Conservation (phyloP, 768 basidiomycete genomes). For the Boletus edulis region DNA sequence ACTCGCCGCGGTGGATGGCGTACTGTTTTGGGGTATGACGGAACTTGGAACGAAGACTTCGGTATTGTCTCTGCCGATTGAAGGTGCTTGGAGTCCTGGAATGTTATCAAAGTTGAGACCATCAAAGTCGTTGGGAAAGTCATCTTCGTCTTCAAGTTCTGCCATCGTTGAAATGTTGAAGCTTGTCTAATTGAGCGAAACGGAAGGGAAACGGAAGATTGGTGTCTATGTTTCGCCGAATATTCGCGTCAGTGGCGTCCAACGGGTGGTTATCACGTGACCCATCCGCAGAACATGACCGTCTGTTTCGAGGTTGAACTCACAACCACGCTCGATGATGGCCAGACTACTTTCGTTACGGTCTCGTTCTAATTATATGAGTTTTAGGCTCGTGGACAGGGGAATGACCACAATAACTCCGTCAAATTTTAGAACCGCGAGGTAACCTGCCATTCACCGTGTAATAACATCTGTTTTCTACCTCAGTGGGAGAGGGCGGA, state of each 20-base stretch:
- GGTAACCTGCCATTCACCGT: background rate
- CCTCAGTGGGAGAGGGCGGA: background rate
- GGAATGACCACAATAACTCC: background rate
- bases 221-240: background rate
- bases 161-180: slow-evolving; percentile 19
- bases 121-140: slow-evolving; percentile 57
- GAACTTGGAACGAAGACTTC: background rate
- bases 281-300: too few species aligned
- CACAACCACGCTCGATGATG: too few species aligned
- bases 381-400: background rate
- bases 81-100: slow-evolving; percentile 29
- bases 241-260: background rate
- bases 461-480: background rate
- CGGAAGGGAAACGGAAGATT: background rate
- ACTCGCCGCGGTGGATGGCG: slow-evolving; percentile 7
- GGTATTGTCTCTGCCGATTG: background rate
- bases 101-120: slow-evolving; percentile 45
- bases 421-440: background rate
- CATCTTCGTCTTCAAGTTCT: slow-evolving; percentile 37
- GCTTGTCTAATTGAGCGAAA: background rate
- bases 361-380: too few species aligned
- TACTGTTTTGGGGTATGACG: background rate
- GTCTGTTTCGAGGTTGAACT: too few species aligned
- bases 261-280: slow-evolving; percentile 4
- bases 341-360: too few species aligned